Base-by-base conservation (phyloP, 1,284 basidiomycete genomes). In the Trametes versicolor region DNA sequence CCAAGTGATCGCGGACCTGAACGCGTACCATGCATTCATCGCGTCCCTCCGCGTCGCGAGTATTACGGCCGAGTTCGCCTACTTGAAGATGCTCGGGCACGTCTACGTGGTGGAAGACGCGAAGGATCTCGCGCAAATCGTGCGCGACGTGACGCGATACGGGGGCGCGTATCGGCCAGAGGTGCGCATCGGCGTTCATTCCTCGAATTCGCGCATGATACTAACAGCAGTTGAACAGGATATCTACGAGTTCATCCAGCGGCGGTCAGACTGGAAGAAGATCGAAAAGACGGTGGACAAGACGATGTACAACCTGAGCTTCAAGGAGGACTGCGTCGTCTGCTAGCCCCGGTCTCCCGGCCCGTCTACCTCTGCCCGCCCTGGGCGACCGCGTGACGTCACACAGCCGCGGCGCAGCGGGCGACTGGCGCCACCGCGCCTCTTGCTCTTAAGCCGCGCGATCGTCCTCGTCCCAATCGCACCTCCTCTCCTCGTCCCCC, bases 271-370 rank as follows among this genome's bases (percentile, higher is more conserved):
- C 77, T 98, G 96, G 96, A 97, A 97, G 80, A 95, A 93, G 81
- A 98, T 98, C 69, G 95, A 98, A 77, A 96, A 95, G 77, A 91
- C 88, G 19, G 96, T 98, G 49, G 96, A 98, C 81, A 96, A 96
- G 82, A 91, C 93, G 58, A 94, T 97, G 95, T 97, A 97, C 80
- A 96, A 95, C 74, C 78, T 97, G 62, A 95, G 93, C 71, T 95
- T 96, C 73, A 93, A 91, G 74, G 95, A 97, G 76, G 95, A 97
- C 76, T 97, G 95, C 82, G 75, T 90, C 36, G 76, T 92, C 62
- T 80, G 77, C 67, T 82, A 69, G 78, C 45, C 37, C 29, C 49
- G 34, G 50, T 32, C 7, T 12, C 25, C 39, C 51, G 58, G 45
- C 9, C 62, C 53, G 58, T 23, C n/a, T 2, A 5, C 41, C 15